Conservation (phyloP, 2,329 filamentous ascomycete species). For the Fusarium sacchari region DNA sequence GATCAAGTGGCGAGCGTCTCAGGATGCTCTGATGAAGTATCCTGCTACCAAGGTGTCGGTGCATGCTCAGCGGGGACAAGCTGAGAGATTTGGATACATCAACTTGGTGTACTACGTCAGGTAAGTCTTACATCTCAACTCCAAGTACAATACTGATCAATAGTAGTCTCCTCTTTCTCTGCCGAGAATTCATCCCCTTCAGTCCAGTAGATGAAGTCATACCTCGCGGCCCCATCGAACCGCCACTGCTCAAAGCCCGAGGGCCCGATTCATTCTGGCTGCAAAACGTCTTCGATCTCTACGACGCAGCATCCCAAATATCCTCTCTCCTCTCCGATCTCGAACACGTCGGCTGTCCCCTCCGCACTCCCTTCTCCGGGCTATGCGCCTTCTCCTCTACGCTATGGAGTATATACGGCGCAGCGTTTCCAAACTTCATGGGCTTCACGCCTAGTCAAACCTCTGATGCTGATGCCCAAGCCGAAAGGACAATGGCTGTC, state of each 20-base stretch:
- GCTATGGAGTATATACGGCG: constrained; percentile 34
- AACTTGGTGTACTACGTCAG: constrained; percentile 43
- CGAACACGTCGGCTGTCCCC: constrained; percentile 29
- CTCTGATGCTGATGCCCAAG: constrained; percentile 15
- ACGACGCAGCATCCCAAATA: constrained; percentile 37
- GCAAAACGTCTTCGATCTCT: constrained; percentile 27
- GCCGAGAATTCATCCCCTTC: constrained; percentile 40
- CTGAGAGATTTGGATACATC: constrained; percentile 40
- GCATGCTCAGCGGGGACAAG: constrained; percentile 40
- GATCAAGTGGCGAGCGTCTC: constrained; percentile 32
- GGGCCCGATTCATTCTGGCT: constrained; percentile 37
- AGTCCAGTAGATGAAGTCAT: constrained; percentile 36
- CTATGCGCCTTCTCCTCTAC: constrained; percentile 37
- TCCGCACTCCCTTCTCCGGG: constrained; percentile 37
- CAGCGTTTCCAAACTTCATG: constrained; percentile 35
- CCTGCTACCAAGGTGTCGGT: constrained; percentile 34
- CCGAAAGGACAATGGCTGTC: constrained; percentile 18
- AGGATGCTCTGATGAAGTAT: constrained; percentile 30
- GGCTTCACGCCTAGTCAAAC: constrained; percentile 13
- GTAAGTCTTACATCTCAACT: neutral
- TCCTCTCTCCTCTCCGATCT: constrained; percentile 35
- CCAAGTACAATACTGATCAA: accelerated
- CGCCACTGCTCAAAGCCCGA: constrained; percentile 30
- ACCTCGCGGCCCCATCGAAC: constrained; percentile 39
- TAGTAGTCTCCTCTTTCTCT: constrained; percentile 25